Evolutionary conservation across 108 stramenopile genomes (phyloP).

Genomic region (Conticribra guillardii): DNA sequence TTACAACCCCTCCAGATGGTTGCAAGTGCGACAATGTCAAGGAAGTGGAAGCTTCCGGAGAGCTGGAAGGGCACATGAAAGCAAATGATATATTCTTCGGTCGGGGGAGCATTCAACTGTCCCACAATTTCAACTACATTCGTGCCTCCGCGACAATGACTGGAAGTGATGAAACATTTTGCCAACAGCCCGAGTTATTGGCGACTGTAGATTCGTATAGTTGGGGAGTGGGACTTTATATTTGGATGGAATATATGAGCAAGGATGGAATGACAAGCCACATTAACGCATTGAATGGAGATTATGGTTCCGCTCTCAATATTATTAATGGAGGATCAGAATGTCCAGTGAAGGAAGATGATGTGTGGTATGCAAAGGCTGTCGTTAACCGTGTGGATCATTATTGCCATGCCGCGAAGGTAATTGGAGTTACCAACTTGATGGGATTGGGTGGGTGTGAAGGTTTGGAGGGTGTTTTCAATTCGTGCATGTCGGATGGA

Average conservation of each 20-base stretch:
- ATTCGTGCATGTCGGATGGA: slow-evolving; percentile 19
- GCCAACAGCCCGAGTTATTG: slow-evolving; percentile 28
- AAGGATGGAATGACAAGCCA: slow-evolving; percentile 36
- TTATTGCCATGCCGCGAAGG: slow-evolving; percentile 32
- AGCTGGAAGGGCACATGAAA: slow-evolving; percentile 31
- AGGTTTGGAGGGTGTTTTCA: slow-evolving; percentile 20
- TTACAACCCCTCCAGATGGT: slow-evolving; percentile 34
- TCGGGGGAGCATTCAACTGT: slow-evolving; percentile 30
- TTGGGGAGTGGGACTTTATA: slow-evolving; percentile 29
- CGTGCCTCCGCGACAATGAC: slow-evolving; percentile 38
- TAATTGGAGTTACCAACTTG: slow-evolving; percentile 23
- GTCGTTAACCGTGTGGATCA: slow-evolving; percentile 24
- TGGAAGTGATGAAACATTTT: slow-evolving; percentile 27
- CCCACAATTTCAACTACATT: slow-evolving; percentile 42
- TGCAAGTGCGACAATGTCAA: slow-evolving; percentile 36
- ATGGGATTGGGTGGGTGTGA: slow-evolving; percentile 29
- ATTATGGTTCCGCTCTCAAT: slow-evolving; percentile 17
- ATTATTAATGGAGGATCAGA: slow-evolving; percentile 32
- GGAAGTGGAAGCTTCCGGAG: slow-evolving; percentile 34
- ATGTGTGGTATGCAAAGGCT: slow-evolving; percentile 15
- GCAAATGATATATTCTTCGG: slow-evolving; percentile 37
- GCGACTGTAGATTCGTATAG: slow-evolving; percentile 18
- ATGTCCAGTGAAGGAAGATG: slow-evolving; percentile 23
- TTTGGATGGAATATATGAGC: slow-evolving; percentile 38
- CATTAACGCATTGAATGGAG: slow-evolving; percentile 30